Base-by-base conservation (phyloP, 345 rosid genomes). In the Capsella bursapastoris region DNA sequence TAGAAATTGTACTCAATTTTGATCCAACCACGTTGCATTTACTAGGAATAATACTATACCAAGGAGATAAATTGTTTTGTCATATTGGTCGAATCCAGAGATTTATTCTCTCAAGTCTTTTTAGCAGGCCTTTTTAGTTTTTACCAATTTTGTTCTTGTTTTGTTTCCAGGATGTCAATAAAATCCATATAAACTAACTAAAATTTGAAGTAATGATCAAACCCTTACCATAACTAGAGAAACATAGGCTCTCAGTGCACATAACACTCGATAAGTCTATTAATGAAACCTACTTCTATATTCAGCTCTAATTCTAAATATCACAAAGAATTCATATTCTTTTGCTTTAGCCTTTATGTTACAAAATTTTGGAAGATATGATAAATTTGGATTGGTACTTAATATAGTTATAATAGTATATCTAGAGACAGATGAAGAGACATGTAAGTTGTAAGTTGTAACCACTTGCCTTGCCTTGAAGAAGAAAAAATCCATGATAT, bases 401-500 rank as follows among this genome's bases (percentile, higher is more conserved):
- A 22, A 22, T 22, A 22, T 22, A 22, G 25, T 22, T 22, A 22
- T 22, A 22, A 22, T 22, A 22, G 0, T 22, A 22, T 22, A 22
- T 22, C 25, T 22, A 22, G 13, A 38, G 13, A 10, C 13, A 43
- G 6, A 43, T 11, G 1, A 14, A n/a, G 50, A 45, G 50, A 45
- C 50, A 43, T 22, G 25, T 22, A 22, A 22, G 25, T 43, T 43
- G 6, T 41, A 43, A 45, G 1, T n/a, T 45, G 50, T 47, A 47
- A 47, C 51, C 51, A 5, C 51, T 47, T 47, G 51, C 51, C 8
- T 47, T n/a, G 51, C 51, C 8, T 47, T n/a, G 51, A 47, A 47
- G 8, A 47, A 48, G 28, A 71, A 72, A 22, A 71, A 40, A 38
- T 61, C 61, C 31, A 61, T 72, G 51, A 40, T 60, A 57, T 57